phyloP scores from a whole-genome alignment of 2,329 filamentous ascomycete genomes.

The Rhytidhysteron rufulum region DNA sequence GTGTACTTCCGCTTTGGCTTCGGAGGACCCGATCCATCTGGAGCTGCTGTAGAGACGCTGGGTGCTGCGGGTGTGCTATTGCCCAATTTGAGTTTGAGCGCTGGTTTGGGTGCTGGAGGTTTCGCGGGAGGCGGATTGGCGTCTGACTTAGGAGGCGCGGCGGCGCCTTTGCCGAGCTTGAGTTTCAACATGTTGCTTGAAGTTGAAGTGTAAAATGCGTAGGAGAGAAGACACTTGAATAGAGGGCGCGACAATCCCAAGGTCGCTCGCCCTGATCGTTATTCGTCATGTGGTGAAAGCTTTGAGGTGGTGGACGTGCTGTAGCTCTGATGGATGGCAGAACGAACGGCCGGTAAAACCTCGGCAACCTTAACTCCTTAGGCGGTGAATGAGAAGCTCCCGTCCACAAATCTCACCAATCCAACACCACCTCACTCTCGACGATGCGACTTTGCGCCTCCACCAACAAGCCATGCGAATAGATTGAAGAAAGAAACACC shows the following conservation, averaged over 20 bases:
- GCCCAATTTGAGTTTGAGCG: slow-evolving; percentile 27
- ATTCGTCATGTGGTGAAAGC: neutral
- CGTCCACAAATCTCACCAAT: neutral
- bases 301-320: neutral
- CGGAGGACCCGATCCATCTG: slow-evolving; percentile 18
- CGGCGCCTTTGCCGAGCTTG: slow-evolving; percentile 23
- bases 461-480: neutral
- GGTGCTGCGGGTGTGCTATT: slow-evolving; percentile 14
- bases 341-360: neutral
- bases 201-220: slow-evolving; percentile 3
- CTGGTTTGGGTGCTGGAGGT: slow-evolving; percentile 15
- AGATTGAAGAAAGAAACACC: slow-evolving; percentile 2
- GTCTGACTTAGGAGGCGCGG: slow-evolving; percentile 10
- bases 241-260: neutral
- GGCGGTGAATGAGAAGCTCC: no score
- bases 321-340: neutral
- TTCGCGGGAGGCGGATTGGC: neutral
- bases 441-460: neutral
- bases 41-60: slow-evolving; percentile 26
- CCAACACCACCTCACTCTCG: neutral
- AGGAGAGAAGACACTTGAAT: neutral
- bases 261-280: no score
- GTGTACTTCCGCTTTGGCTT: slow-evolving; percentile 42
- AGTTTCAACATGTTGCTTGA: slow-evolving; percentile 9
- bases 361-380: neutral